Evolutionary conservation across 2,329 filamentous ascomycete species (phyloP).

Genomic region (Paracamarosporium sp.): DNA sequence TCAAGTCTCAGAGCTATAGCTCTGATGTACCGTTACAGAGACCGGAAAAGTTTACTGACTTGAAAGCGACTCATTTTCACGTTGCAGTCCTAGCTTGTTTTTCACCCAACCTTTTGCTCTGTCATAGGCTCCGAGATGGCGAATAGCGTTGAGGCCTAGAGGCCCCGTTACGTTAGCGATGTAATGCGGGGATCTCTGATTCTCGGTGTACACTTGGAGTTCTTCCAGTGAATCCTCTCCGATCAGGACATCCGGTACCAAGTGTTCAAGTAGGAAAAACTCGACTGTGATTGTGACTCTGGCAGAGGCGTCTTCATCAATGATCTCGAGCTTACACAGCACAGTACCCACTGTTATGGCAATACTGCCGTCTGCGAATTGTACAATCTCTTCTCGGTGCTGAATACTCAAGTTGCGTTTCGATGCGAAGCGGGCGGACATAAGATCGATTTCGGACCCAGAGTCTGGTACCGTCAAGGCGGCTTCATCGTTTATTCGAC

Average conservation of each 20-base stretch:
- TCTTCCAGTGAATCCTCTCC: not conserved
- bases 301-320: not conserved
- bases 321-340: not conserved
- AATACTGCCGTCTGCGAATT: not conserved
- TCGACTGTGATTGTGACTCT: not conserved
- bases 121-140: conserved; percentile 3
- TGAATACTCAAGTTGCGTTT: not conserved
- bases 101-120: not conserved
- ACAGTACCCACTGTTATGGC: not conserved
- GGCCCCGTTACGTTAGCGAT: not conserved
- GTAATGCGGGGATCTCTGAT: too few species aligned
- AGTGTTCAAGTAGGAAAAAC: not conserved
- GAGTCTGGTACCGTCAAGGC: not conserved
- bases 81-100: too few species aligned
- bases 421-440: not conserved
- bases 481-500: not conserved
- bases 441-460: not conserved
- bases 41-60: too few species aligned
- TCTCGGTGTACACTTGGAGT: not conserved
- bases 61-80: too few species aligned
- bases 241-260: not conserved
- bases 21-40: too few species aligned
- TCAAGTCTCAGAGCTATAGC: too few species aligned
- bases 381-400: not conserved
- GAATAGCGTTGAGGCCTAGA: not conserved